Evolutionary conservation across 768 basidiomycete genomes (phyloP), one percentile per base, ranked within the genome.

Genomic region (Mrakia frigida): DNA sequence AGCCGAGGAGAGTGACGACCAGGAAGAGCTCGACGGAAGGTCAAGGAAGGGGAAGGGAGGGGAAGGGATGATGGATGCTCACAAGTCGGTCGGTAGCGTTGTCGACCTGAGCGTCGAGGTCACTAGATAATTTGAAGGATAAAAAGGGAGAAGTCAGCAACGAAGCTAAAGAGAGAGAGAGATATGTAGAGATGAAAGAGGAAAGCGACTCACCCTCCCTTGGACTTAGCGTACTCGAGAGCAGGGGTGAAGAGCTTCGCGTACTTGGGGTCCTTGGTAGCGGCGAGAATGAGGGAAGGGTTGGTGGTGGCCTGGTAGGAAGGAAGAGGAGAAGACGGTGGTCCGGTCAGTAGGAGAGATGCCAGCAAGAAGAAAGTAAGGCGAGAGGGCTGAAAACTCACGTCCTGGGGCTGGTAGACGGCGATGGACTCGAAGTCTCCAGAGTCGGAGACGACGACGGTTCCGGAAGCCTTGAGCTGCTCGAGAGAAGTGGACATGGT

Each of bases 391-490:
- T 16, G 11, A 50, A 50, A 14, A 76, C 75, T 53, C 39, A 76
- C 75, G 61, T 78, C 77, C 73, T 74, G 73, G 31, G 77, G 77
- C 67, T 70, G 39, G 77, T 78, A 78, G 37, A 59, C 46, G 35
- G 77, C 73, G 53, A 65, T 69, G 60, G 79, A 52, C 70, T 21
- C 77, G 59, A 79, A 65, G 79, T 77, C 76, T 68, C 76, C 96
- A 76, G 94, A 95, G 87, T 99, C 96, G 68, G 93, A 94, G 82
- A 96, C 94, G 85, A 98, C 95, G 84, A 92, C 89, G 82, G 96
- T 98, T 81, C 94, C 96, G 81, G 92, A 91, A 80, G 90, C 88
- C 83, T 96, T 96, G 83, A 96, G 91, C 78, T 80, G 79, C 77
- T 85, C 84, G 79, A 85, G 82, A 50, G 83, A 81, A 78, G 81